Evolutionary conservation across 345 rosid genomes (phyloP).

Genomic region (Citrus sp.): DNA sequence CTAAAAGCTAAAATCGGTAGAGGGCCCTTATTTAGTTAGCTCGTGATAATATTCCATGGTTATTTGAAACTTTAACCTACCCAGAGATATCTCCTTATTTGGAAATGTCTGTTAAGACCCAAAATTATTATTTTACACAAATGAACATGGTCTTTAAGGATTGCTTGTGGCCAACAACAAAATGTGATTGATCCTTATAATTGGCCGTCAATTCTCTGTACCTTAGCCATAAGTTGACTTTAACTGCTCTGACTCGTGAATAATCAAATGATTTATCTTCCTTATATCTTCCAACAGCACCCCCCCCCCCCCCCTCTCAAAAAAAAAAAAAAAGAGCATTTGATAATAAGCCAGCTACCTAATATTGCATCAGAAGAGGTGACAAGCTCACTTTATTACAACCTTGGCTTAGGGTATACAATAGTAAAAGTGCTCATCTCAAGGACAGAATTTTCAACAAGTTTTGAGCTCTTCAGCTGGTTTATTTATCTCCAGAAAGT

Average conservation of each 20-base stretch:
- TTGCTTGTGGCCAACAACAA: neutral
- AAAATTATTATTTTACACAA: neutral
- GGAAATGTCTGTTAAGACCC: neutral
- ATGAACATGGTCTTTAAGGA: neutral
- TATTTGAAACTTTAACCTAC: neutral
- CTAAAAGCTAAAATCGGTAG: neutral
- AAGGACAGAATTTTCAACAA: slow-evolving; percentile 40
- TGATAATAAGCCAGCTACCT: neutral
- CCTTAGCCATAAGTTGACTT: neutral
- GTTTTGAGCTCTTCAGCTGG: slow-evolving; percentile 44
- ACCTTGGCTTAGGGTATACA: neutral
- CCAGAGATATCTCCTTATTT: neutral
- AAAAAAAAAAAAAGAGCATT: neutral
- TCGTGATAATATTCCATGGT: no score
- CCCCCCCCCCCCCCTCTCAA: accelerated
- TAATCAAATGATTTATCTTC: slow-evolving; percentile 1
- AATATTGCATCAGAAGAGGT: neutral
- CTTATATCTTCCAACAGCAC: no score
- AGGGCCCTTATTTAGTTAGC: neutral
- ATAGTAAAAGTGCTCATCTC: neutral
- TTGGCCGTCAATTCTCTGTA: neutral
- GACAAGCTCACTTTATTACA: no score
- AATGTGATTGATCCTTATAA: neutral
- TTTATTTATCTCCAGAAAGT: slow-evolving; percentile 26
- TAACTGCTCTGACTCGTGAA: neutral